Base-by-base conservation (phyloP, 2,329 filamentous ascomycete genomes). In the Penicillium brasilianum region DNA sequence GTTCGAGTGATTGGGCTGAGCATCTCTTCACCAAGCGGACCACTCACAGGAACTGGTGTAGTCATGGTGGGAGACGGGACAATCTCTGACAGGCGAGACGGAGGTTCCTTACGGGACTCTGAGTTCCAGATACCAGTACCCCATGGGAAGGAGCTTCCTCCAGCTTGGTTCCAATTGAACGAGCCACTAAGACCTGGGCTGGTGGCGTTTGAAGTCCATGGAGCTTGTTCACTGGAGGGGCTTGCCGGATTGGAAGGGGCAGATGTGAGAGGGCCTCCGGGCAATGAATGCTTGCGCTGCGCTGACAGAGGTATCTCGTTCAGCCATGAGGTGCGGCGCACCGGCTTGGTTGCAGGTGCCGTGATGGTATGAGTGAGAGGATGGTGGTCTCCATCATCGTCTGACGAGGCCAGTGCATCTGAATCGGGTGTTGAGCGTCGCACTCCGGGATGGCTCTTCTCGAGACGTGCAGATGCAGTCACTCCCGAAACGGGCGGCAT, bases 401-500 rank as follows among this genome's bases (percentile, higher is more conserved):
- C 95, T 13, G 93, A 97, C 67, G 94, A 98, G 55, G 90, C 93
- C 61, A 98, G 82, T 55, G 92, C 94, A 75, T 98, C 94, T 3
- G 93, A 97, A 74, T 98, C 95, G 22, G 94, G 94, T 1, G 94
- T 97, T 8, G 92, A 93, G 57, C 91, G 90, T 69, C 93, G 87
- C 58, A 88, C 85, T 58, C 82, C 81, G 36, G 82, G 75, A 71
- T 91, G 90, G 53, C 90, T 83, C 75, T 93, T 95, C 54, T 94
- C 91, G 36, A 92, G 83, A 51, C 91, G 80, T 41, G 89, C 81
- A 41, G 87, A 87, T 61, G 90, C 87, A 69, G 83, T 89, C 69
- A 78, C 87, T 22, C 86, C 81, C 57, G 84, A 76, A 9, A 65
- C 81, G 76, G 63, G 78, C 68, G 67, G 82, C 70, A 71, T 81